phyloP scores from a whole-genome alignment of 805 yeast genomes.

The Blastobotrys terrestris region DNA sequence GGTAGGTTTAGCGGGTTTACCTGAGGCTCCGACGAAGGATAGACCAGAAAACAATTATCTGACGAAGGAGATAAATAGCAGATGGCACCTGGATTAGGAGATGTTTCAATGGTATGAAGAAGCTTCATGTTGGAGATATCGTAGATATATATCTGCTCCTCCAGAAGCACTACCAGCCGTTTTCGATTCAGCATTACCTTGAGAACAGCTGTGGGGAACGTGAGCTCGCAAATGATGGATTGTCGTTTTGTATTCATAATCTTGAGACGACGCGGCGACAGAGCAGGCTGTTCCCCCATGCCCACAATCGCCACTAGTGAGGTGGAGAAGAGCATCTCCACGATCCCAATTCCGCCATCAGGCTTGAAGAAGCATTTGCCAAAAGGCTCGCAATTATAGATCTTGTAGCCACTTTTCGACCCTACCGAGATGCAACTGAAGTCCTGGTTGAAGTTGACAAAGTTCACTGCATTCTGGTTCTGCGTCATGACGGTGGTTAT shows the following conservation, averaged over 20 bases:
- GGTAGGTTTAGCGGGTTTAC: constrained; percentile 18
- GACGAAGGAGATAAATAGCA: constrained; percentile 34
- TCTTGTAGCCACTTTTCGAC: constrained; percentile 54
- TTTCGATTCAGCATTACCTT: constrained; percentile 75
- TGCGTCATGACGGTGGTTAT: constrained; percentile 5
- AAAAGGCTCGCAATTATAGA: constrained; percentile 85
- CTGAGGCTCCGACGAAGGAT: constrained; percentile 43
- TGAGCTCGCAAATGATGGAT: constrained; percentile 74
- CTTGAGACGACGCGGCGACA: constrained; percentile 70
- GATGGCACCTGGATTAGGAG: constrained; percentile 39
- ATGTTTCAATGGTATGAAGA: constrained; percentile 60
- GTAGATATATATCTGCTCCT: constrained; percentile 79
- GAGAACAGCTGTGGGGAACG: constrained; percentile 72
- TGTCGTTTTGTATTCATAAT: constrained; percentile 78
- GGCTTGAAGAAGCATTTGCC: constrained; percentile 56
- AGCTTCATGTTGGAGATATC: constrained; percentile 87
- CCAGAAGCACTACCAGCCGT: constrained; percentile 67
- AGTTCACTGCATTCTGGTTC: constrained; percentile 32
- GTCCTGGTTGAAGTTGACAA: constrained; percentile 84
- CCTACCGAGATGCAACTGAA: constrained; percentile 75
- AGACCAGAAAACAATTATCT: constrained; percentile 47
- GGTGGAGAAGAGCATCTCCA: constrained; percentile 88
- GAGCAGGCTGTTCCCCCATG: constrained; percentile 57
- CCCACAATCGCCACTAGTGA: constrained; percentile 82
- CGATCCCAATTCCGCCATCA: constrained; percentile 42